Conservation (phyloP, 176 grass and related monocot genomes). For the Triticum urartu region DNA sequence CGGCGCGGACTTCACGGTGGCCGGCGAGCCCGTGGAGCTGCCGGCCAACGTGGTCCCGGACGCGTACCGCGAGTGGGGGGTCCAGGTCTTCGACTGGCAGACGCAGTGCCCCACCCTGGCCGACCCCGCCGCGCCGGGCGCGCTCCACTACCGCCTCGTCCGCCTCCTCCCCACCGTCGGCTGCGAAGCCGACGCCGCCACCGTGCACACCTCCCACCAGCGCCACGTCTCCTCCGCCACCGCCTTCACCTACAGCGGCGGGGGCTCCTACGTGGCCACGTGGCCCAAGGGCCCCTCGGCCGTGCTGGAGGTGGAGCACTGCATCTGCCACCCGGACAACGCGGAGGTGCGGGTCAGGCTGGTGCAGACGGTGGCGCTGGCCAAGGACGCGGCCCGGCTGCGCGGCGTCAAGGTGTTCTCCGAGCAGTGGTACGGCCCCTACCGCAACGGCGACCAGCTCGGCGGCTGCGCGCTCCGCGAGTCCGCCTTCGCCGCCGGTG, state of each 20-base stretch:
- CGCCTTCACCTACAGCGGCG: slow-evolving; percentile 48
- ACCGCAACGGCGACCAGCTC: slow-evolving; percentile 80
- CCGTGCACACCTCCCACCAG: slow-evolving; percentile 66
- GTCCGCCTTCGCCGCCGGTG: slow-evolving; percentile 62
- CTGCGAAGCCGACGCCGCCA: slow-evolving; percentile 94
- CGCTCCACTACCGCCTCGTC: slow-evolving; percentile 70
- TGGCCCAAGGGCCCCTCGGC: slow-evolving; percentile 53
- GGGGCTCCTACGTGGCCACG: slow-evolving; percentile 52
- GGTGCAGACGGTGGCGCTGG: slow-evolving; percentile 56
- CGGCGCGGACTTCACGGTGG: slow-evolving; percentile 73
- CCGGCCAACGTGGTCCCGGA: slow-evolving; percentile 75
- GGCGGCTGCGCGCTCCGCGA: slow-evolving; percentile 70
- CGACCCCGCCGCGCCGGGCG: slow-evolving; percentile 31
- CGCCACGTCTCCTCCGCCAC: slow-evolving; percentile 54
- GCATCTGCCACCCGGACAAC: slow-evolving; percentile 55
- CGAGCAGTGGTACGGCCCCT: slow-evolving; percentile 87
- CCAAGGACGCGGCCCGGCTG: slow-evolving; percentile 45
- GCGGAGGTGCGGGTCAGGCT: slow-evolving; percentile 52
- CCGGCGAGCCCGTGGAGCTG: slow-evolving; percentile 70
- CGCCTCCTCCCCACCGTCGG: slow-evolving; percentile 86
- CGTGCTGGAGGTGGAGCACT: slow-evolving; percentile 79
- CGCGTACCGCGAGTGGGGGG: slow-evolving; percentile 82
- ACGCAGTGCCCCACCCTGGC: slow-evolving; percentile 93
- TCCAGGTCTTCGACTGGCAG: slow-evolving; percentile 92
- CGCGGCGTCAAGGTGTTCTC: slow-evolving; percentile 71